Conservation (phyloP, 495 filamentous ascomycete genomes). For the Penicillium paradoxum region DNA sequence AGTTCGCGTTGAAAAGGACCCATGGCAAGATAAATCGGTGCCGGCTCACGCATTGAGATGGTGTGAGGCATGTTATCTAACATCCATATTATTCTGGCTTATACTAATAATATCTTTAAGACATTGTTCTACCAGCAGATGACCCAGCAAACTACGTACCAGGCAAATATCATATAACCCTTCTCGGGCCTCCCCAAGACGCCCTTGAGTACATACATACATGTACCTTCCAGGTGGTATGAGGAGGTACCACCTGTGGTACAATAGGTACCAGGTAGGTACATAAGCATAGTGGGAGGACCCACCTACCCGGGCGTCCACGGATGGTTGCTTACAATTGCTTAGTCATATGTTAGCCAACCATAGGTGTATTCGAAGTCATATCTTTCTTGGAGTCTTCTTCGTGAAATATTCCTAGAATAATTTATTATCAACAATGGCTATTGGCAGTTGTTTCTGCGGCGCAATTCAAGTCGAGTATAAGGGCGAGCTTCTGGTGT, state of each 20-base stretch:
- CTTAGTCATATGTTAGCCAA: too few species aligned
- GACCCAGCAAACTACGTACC: neutral
- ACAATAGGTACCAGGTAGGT: too few species aligned
- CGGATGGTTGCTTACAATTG: too few species aligned
- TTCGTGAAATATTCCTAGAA: too few species aligned
- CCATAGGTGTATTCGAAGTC: too few species aligned
- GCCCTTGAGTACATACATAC: neutral
- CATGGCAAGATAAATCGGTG: neutral
- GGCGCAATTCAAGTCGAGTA: constrained; percentile 24
- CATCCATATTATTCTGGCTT: neutral
- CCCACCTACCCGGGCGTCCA: too few species aligned
- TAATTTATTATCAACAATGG: too few species aligned
- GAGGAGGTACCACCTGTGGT: too few species aligned
- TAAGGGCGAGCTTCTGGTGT: constrained; percentile 18
- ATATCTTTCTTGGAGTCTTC: too few species aligned
- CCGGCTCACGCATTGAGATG: neutral
- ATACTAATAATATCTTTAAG: neutral
- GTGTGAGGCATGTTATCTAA: neutral
- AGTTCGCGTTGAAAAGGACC: neutral
- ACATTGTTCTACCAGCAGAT: neutral
- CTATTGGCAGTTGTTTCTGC: constrained; percentile 30
- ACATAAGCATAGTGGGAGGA: too few species aligned
- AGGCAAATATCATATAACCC: neutral
- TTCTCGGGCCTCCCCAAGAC: neutral
- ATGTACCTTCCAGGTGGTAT: too few species aligned